Evolutionary conservation across 106 monocot genomes (phyloP).

Genomic region (Platanthera zijinensis): DNA sequence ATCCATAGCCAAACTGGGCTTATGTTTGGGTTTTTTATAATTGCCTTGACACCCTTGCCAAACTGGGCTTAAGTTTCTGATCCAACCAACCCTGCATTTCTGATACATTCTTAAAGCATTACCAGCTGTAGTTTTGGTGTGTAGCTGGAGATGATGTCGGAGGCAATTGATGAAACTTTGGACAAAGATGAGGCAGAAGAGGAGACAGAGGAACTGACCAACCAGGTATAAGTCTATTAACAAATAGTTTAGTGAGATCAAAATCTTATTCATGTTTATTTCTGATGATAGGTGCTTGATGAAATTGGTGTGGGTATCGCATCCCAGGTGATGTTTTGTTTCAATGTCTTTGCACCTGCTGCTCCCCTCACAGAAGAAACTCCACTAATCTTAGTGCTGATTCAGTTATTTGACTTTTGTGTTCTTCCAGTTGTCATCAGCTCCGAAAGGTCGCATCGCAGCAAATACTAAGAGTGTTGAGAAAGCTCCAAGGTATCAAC

Average conservation of each 20-base stretch:
- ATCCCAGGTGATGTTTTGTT: constrained; percentile 58
- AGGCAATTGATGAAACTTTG: constrained; percentile 70
- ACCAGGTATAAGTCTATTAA: constrained; percentile 36
- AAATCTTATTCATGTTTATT: neutral
- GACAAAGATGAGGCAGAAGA: constrained; percentile 86
- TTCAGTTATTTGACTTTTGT: constrained; percentile 1
- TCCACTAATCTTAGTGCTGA: neutral
- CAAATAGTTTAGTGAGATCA: neutral
- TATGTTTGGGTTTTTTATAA: too few species aligned
- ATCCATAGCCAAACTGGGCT: too few species aligned
- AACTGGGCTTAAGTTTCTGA: too few species aligned
- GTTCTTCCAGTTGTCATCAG: constrained; percentile 51
- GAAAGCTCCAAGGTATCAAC: constrained; percentile 1
- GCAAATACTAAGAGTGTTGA: constrained; percentile 30
- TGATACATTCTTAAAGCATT: too few species aligned
- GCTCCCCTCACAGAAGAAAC: neutral
- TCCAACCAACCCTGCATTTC: too few species aligned
- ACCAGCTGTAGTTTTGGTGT: neutral
- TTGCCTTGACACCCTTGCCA: too few species aligned
- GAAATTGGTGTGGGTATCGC: constrained; percentile 89
- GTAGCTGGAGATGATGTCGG: constrained; percentile 97
- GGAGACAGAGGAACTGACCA: constrained; percentile 78
- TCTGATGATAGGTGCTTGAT: constrained; percentile 71
- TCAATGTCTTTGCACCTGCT: neutral
- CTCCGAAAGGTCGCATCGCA: constrained; percentile 67